Conservation (phyloP, 2,329 filamentous ascomycete genomes). For the Diaporthe sp. region DNA sequence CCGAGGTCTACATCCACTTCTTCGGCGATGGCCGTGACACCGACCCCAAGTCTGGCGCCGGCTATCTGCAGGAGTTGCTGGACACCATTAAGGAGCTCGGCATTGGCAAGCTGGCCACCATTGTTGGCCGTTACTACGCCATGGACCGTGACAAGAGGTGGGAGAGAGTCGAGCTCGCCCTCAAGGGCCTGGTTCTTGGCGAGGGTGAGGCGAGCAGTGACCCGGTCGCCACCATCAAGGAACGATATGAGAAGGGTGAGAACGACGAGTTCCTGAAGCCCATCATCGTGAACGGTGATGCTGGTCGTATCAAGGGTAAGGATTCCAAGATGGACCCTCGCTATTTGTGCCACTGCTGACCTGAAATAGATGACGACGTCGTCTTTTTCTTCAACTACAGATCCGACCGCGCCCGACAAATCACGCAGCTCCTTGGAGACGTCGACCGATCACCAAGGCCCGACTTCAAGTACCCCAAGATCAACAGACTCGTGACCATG, state of each 20-base stretch:
- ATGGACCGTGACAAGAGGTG: slow-evolving; percentile 99
- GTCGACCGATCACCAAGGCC: slow-evolving; percentile 91
- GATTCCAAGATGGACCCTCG: background rate
- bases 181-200: slow-evolving; percentile 88
- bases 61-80: slow-evolving; percentile 89
- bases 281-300: slow-evolving; percentile 91
- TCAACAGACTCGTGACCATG: slow-evolving; percentile 90
- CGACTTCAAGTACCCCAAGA: slow-evolving; percentile 94
- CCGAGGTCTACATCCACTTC: slow-evolving; percentile 98
- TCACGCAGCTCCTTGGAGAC: slow-evolving; percentile 93
- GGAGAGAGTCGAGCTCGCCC: slow-evolving; percentile 91
- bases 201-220: slow-evolving; percentile 90
- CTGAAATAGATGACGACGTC: slow-evolving; percentile 81
- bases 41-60: slow-evolving; percentile 92
- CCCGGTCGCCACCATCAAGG: slow-evolving; percentile 87
- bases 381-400: slow-evolving; percentile 99
- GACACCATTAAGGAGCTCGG: slow-evolving; percentile 87
- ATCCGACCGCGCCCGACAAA: slow-evolving; percentile 95
- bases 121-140: slow-evolving; percentile 96
- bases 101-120: slow-evolving; percentile 87
- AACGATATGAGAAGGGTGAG: slow-evolving; percentile 88
- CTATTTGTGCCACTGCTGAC: slow-evolving; percentile 30
- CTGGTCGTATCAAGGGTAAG: slow-evolving; percentile 85
- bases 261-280: slow-evolving; percentile 99
- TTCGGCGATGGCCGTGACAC: slow-evolving; percentile 98